Evolutionary conservation across 805 yeast genomes (phyloP).

Genomic region (Ogataea trehaloabstinens): DNA sequence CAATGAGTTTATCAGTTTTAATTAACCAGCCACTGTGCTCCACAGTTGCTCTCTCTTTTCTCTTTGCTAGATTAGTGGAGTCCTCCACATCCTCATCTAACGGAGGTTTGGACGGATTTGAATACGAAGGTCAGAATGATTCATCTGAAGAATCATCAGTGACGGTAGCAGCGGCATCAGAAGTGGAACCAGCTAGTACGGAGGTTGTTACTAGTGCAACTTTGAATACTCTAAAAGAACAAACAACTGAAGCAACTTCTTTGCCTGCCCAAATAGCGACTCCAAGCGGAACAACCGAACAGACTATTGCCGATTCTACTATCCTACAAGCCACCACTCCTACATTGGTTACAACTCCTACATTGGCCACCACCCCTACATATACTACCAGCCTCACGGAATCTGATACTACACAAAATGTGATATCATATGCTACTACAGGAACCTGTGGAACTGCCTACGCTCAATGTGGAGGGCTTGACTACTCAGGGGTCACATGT

Average conservation of each 20-base stretch:
- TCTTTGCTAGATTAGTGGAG: constrained; percentile 5
- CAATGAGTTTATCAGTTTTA: constrained; percentile 6
- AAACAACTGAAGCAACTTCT: constrained; percentile 9
- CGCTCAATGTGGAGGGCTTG: constrained; percentile 32
- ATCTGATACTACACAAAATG: neutral
- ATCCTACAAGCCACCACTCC: neutral
- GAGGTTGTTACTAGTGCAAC: too few relatives aligned
- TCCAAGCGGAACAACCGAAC: neutral
- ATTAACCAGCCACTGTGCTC: constrained; percentile 8
- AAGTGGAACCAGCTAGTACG: constrained; percentile 2
- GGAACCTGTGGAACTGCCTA: constrained; percentile 26
- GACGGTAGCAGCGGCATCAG: constrained; percentile 7
- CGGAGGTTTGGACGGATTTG: constrained; percentile 19
- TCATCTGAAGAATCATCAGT: constrained; percentile 1
- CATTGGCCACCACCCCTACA: neutral
- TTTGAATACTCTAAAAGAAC: too few relatives aligned
- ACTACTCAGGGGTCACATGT: constrained; percentile 26
- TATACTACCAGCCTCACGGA: neutral
- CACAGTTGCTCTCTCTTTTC: constrained; percentile 12
- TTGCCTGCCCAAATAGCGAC: constrained; percentile 2
- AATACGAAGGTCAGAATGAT: constrained; percentile 5
- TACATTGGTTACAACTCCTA: neutral
- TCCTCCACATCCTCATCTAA: constrained; percentile 6
- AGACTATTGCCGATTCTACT: too few relatives aligned
- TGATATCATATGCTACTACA: neutral